Percentiles rank a stretch among this genome's conserved stretches.
Evolutionary conservation across 768 basidiomycete species (phyloP).

Genomic region (Leucogyrophana mollusca): DNA sequence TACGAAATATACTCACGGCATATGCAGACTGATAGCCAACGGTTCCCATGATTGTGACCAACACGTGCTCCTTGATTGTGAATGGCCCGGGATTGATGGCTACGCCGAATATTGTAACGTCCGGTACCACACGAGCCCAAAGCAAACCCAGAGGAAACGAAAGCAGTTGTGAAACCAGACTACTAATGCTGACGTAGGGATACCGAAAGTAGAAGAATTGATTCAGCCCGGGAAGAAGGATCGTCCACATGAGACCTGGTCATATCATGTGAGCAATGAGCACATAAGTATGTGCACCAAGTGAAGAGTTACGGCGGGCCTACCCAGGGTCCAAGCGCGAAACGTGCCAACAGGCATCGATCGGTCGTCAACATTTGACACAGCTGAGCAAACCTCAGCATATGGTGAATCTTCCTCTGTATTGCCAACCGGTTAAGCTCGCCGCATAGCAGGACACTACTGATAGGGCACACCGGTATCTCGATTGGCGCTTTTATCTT

Average conservation of each 20-base stretch:
- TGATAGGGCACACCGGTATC: too few relatives aligned
- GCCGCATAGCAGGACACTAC: too few relatives aligned
- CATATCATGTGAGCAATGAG: neutral
- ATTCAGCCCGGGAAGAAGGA: constrained; percentile 64
- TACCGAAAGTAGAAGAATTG: constrained; percentile 70
- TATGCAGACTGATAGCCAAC: constrained; percentile 28
- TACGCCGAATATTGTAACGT: constrained; percentile 21
- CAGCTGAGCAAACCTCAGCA: constrained; percentile 69
- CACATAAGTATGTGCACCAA: neutral
- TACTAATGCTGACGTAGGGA: constrained; percentile 33
- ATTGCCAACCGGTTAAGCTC: too few relatives aligned
- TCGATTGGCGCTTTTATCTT: too few relatives aligned
- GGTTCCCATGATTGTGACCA: constrained; percentile 65
- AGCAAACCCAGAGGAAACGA: constrained; percentile 32
- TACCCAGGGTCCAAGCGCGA: constrained; percentile 52
- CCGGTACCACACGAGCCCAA: constrained; percentile 54
- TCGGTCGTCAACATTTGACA: constrained; percentile 63
- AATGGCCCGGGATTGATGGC: constrained; percentile 42
- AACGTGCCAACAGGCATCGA: constrained; percentile 55
- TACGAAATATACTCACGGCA: neutral
- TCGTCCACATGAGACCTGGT: constrained; percentile 45
- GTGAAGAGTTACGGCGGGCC: constrained; percentile 35
- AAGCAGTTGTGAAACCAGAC: constrained; percentile 43
- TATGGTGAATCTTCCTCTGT: constrained; percentile 72
- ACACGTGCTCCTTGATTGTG: constrained; percentile 69